A percentile compares a stretch with the other conserved stretches of the same genome.
Evolutionary conservation across 2,329 filamentous ascomycete genomes (phyloP).

Genomic region (Aplosporella prunicola): DNA sequence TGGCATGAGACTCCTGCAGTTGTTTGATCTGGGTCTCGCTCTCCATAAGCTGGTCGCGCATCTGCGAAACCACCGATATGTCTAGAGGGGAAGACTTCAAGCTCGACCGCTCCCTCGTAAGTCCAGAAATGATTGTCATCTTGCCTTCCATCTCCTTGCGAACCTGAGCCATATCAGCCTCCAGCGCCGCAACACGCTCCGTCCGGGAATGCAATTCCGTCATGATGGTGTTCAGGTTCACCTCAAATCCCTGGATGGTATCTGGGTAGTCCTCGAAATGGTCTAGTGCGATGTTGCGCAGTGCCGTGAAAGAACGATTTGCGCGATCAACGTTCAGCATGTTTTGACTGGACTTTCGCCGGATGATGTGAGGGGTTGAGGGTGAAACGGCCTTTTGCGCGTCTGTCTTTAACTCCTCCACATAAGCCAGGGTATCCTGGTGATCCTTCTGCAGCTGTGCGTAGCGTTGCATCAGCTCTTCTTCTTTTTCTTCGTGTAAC

Average conservation of each 20-base stretch:
- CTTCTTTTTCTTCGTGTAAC: constrained; percentile 59
- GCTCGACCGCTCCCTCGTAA: constrained; percentile 87
- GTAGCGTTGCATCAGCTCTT: constrained; percentile 66
- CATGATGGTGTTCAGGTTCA: constrained; percentile 85
- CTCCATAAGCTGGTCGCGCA: constrained; percentile 80
- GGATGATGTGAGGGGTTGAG: constrained; percentile 70
- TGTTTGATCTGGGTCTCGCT: constrained; percentile 69
- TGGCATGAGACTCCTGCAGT: constrained; percentile 62
- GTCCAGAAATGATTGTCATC: constrained; percentile 86
- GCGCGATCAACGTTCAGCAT: constrained; percentile 81
- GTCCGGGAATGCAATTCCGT: constrained; percentile 80
- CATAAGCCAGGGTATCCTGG: constrained; percentile 68
- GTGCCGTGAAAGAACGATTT: constrained; percentile 79
- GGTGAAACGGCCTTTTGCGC: constrained; percentile 67
- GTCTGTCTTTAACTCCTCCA: constrained; percentile 85
- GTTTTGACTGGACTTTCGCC: constrained; percentile 86
- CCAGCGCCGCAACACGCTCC: constrained; percentile 81
- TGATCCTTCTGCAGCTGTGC: constrained; percentile 76
- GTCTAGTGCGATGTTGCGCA: constrained; percentile 80
- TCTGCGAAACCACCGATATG: constrained; percentile 76
- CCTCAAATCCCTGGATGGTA: constrained; percentile 81
- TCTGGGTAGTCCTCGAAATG: constrained; percentile 77
- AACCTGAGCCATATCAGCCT: constrained; percentile 69
- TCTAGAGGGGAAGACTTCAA: constrained; percentile 78
- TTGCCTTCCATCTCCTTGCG: constrained; percentile 97